A percentile compares a stretch with the other conserved stretches of the same genome.
Evolutionary conservation across 2,329 filamentous ascomycete species (phyloP).

Genomic region (Tolypocladium capitatum): DNA sequence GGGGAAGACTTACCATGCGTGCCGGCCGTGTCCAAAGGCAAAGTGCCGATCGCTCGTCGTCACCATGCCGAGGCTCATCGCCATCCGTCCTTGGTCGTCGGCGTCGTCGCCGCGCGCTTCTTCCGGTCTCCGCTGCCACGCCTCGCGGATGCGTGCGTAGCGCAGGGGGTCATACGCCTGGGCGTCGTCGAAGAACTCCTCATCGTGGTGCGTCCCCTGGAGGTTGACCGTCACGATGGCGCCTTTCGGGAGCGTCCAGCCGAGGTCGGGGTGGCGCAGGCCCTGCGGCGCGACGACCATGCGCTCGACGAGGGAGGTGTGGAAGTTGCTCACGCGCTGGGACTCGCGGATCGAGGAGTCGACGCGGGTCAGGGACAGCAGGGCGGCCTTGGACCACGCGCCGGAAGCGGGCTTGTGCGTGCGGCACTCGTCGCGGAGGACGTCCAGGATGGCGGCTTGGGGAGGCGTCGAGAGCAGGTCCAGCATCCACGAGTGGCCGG

Average conservation of each 20-base stretch:
- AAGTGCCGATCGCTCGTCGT: conserved; percentile 37
- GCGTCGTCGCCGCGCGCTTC: conserved; percentile 15
- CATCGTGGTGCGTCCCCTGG: conserved; percentile 32
- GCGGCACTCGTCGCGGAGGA: conserved; percentile 29
- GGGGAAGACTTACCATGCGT: conserved; percentile 29
- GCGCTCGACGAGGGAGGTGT: conserved; percentile 30
- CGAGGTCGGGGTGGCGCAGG: conserved; percentile 21
- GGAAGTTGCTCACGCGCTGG: conserved; percentile 34
- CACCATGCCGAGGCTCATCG: conserved; percentile 33
- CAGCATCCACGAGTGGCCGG: conserved; percentile 31
- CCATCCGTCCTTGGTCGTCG: conserved; percentile 18
- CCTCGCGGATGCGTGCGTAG: conserved; percentile 29
- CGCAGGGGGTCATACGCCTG: conserved; percentile 34
- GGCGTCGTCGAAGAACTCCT: conserved; percentile 27
- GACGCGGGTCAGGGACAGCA: conserved; percentile 28
- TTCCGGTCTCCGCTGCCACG: conserved; percentile 15
- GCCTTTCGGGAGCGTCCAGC: conserved; percentile 25
- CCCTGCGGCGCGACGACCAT: conserved; percentile 31
- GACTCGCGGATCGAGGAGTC: conserved; percentile 42
- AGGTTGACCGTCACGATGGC: conserved; percentile 29
- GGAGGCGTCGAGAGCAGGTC: conserved; percentile 30
- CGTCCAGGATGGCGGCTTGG: conserved; percentile 18
- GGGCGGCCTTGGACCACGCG: conserved; percentile 31
- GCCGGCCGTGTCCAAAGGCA: conserved; percentile 43
- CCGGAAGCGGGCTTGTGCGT: conserved; percentile 13